These are phyloP conservation scores for Neodidymelliopsis sp. DNA, from an alignment of 2,329 filamentous ascomycete genomes.

Conservation along the genomic window DNA sequence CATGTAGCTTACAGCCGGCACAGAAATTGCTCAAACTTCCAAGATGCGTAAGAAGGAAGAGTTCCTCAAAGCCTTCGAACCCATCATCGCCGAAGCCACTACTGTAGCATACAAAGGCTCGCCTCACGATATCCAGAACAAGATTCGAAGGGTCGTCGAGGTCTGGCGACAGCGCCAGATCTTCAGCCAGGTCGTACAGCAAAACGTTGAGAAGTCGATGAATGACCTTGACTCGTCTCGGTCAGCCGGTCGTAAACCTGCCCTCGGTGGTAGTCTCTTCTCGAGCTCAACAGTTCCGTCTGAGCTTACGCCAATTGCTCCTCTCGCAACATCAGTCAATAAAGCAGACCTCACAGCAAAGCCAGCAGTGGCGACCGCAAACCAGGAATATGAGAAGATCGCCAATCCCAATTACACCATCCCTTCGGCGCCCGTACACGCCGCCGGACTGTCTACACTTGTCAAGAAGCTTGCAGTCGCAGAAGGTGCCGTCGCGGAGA, in stretches of 20 bases:
- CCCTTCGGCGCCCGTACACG: constrained; percentile 88
- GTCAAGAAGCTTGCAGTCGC: constrained; percentile 87
- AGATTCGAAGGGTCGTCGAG: constrained; percentile 87
- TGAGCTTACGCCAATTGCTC: constrained; percentile 78
- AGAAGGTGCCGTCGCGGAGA: constrained; percentile 87
- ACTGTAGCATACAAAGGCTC: constrained; percentile 90
- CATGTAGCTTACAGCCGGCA: constrained; percentile 4
- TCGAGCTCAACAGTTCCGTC: constrained; percentile 69
- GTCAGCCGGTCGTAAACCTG: constrained; percentile 64
- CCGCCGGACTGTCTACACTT: constrained; percentile 86
- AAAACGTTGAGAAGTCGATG: constrained; percentile 79
- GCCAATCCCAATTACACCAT: constrained; percentile 72
- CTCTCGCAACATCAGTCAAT: constrained; percentile 74
- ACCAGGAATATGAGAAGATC: constrained; percentile 84
- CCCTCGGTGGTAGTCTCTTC: constrained; percentile 75
- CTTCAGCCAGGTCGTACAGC: constrained; percentile 81
- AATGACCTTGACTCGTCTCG: constrained; percentile 58
- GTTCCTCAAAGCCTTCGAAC: constrained; percentile 89
- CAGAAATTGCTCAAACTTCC: constrained; percentile 95
- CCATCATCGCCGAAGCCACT: constrained; percentile 89
- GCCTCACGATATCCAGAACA: constrained; percentile 80
- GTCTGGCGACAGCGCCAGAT: constrained; percentile 90
- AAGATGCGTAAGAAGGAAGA: constrained; percentile 92
- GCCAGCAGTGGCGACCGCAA: constrained; percentile 72
- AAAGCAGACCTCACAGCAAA: constrained; percentile 76